A percentile compares a stretch with the other conserved stretches of the same genome.
These are phyloP conservation scores for Fusarium scirpi DNA, from an alignment of 2,329 filamentous ascomycete species.

Conservation along the genomic window DNA sequence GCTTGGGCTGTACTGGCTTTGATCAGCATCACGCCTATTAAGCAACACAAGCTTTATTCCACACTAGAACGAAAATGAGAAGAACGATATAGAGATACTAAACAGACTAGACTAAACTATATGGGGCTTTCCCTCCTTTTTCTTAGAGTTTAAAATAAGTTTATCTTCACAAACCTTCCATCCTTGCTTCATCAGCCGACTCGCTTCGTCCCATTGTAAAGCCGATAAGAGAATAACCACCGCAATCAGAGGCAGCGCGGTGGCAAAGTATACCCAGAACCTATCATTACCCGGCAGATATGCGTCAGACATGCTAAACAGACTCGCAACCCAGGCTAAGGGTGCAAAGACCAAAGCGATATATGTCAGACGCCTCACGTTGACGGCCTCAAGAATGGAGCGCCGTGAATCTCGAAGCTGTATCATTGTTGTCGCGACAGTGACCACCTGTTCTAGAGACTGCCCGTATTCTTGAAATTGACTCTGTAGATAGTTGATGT, in stretches of 20 bases:
- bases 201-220: fast-evolving
- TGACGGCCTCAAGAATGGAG: not conserved
- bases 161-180: not conserved
- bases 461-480: not conserved
- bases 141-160: too few relatives aligned
- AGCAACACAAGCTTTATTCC: conserved; percentile 7
- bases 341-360: not conserved
- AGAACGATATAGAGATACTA: too few relatives aligned
- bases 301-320: not conserved
- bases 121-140: fast-evolving
- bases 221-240: fast-evolving
- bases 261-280: not conserved
- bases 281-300: not conserved
- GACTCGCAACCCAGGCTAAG: not conserved
- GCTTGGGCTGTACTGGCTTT: conserved; percentile 7
- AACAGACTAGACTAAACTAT: too few relatives aligned
- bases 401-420: not conserved
- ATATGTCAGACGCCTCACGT: not conserved
- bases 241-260: not conserved
- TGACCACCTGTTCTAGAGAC: not conserved
- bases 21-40: conserved; percentile 8
- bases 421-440: not conserved
- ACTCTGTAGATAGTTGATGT: fast-evolving
- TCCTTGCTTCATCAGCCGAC: fast-evolving
- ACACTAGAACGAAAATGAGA: not conserved